These are phyloP conservation scores for Phialocephala sp. DNA, from an alignment of 2,329 filamentous ascomycete species.

Conservation along the genomic window DNA sequence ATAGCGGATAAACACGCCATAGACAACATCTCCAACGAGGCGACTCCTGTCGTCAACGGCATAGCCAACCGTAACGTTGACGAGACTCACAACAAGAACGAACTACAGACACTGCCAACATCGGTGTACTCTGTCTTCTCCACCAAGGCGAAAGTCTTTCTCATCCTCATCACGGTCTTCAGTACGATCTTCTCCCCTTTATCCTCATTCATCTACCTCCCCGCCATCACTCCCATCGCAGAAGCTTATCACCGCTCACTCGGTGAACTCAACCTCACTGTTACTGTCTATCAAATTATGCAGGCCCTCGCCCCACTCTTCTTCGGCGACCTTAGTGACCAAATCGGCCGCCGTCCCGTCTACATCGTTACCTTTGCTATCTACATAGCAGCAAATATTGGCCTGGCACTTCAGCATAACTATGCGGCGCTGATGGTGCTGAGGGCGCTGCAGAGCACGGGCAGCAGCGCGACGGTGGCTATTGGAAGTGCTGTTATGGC, in stretches of 20 bases:
- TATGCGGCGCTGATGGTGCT: slow-evolving; percentile 58
- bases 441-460: slow-evolving; percentile 60
- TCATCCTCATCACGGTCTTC: slow-evolving; percentile 2
- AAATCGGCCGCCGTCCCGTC: slow-evolving; percentile 50
- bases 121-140: background rate
- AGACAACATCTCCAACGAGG: background rate
- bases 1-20: background rate
- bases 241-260: too few species aligned
- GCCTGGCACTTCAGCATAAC: slow-evolving; percentile 53
- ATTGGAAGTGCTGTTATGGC: slow-evolving; percentile 64
- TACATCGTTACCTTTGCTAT: slow-evolving; percentile 58
- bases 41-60: background rate
- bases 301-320: slow-evolving; percentile 63
- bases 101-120: background rate
- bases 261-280: too few species aligned
- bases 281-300: background rate
- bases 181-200: slow-evolving; percentile 4
- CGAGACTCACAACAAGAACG: background rate
- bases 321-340: slow-evolving; percentile 54
- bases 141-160: background rate
- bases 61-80: background rate
- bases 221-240: too few species aligned
- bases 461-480: slow-evolving; percentile 63
- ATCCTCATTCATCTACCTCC: too few species aligned
- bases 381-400: slow-evolving; percentile 59